Base-by-base conservation (phyloP, 441 rosid genomes). In the Capsella rubella region DNA sequence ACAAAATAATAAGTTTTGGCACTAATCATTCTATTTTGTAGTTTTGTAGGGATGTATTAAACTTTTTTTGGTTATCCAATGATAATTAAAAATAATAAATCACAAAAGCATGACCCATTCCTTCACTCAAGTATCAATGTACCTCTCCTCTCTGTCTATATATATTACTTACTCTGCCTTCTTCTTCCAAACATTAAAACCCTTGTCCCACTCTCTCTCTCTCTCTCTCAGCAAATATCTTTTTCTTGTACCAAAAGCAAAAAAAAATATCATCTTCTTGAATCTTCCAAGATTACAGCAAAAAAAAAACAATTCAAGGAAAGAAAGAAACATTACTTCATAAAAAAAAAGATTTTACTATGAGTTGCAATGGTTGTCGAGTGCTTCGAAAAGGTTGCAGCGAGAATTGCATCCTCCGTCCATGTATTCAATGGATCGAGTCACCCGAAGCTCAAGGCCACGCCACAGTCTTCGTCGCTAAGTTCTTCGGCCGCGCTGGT, bases 331-430 rank as follows among this genome's bases (percentile, higher is more conserved):
- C 8, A 52, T 15, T 18, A 37, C 8, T 43, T 12, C 25, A 21
- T 0, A 21, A 16, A n/a, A 43, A 43, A 47, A 21, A 28, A 32
- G 51, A 5, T 11, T 11, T 0, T 18, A 46, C 0, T 0, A 87
- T 87, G 93, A 89, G 93, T 53, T 89, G 93, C 84, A 89, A 89
- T 84, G 93, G 93, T 3, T 89, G 91, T 80, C 76, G 91, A 74
- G 90, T 88, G 53, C 74, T 88, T n/a, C 82, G 93, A 37, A 89
- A 87, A 71, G 93, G 93, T 18, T 89, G 93, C 81, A 87, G 93
- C 70, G 93, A 87, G 32, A 80, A 87, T 9, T 89, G 93, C 79
- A 83, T 87, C 67, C 77, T 89, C 31, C 88, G 93, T 49, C 89
- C 89, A 4, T 89, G 89, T 54, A 76, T 89, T 58, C 88, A 84